Conservation (phyloP, 441 rosid species). For the Corymbia citriodora region DNA sequence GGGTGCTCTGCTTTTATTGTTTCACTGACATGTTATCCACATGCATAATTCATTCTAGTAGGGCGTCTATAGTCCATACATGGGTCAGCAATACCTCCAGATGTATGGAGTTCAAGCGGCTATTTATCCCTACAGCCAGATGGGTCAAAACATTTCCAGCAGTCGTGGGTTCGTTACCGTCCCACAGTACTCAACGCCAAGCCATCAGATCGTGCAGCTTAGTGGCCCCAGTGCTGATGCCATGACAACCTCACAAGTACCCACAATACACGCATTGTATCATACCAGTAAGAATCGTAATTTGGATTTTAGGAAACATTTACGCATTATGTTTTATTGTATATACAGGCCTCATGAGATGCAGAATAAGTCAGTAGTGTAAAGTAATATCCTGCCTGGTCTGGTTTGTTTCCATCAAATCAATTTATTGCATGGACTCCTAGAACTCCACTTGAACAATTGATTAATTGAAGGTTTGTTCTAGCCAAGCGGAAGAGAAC, state of each 20-base stretch:
- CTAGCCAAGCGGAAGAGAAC: neutral
- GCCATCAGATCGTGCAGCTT: constrained; percentile 70
- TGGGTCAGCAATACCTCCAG: constrained; percentile 85
- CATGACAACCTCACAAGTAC: constrained; percentile 56
- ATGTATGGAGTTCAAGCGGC: constrained; percentile 70
- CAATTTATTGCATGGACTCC: neutral
- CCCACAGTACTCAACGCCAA: constrained; percentile 75
- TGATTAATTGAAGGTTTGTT: neutral
- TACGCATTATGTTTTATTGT: neutral
- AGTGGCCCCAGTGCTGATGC: constrained; percentile 62
- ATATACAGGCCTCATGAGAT: neutral
- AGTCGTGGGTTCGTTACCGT: constrained; percentile 60
- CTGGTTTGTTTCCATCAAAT: neutral
- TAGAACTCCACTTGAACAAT: neutral
- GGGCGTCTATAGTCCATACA: constrained; percentile 82
- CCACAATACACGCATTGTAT: constrained; percentile 72
- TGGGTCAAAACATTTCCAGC: constrained; percentile 60
- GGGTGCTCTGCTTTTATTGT: neutral
- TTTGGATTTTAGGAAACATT: neutral
- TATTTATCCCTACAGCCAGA: constrained; percentile 72
- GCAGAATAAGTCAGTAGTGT: neutral
- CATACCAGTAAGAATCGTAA: constrained; percentile 40
- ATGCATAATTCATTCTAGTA: constrained; percentile 13
- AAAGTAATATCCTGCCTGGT: neutral
- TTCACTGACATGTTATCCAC: constrained; percentile 2